Base-by-base conservation (phyloP, 495 filamentous ascomycete species). In the Penicillium longicatenatum region DNA sequence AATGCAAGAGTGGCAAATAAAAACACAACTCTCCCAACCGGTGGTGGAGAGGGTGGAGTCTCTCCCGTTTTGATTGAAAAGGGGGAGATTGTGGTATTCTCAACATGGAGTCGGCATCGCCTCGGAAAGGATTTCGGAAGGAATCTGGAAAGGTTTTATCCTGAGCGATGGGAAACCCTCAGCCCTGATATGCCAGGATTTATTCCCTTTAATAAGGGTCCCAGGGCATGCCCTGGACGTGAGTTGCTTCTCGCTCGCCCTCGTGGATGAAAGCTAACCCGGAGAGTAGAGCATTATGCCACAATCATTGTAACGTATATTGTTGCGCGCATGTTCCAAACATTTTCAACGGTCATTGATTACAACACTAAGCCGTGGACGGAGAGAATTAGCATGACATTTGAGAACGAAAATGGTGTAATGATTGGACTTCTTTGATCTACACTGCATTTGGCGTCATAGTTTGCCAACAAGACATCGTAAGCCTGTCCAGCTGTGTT, bases 321-420 rank as follows among this genome's bases (percentile, higher is more conserved):
- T 26, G 59, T 66, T 17, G 33, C 60, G 35, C 57, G 60, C 12
- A 33, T 63, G 1, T 59, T 63, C 17, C 60, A 63, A 44, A 62
- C 59, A 2, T 66, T 60, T 14, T 62, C 52, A 8, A 54, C 10
- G 4, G 49, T 63, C 14, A 39, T 24, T 2, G 35, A 60, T 42
- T 63, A 63, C 16, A 60, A 60, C 45, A 30, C 37, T 4, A 19
- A 54, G 22, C 21, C 48, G 20, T 66, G 56, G 63, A 54, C n/a
- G 7, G 63, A 65, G 42, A 57, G 56, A 21, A 62, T 66, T 33
- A 43, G 47, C 22, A 57, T 63, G 55, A 63, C 63, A 21, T 46
- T 62, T 11, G 62, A 62, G 45, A 65, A 62, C 45, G 62, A 59
- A 12, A 62, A 65, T 45, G 62, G 62, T n/a, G 61, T 64, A 4